phyloP scores from a whole-genome alignment of 345 rosid species.

The Hirschfeldia incana region DNA sequence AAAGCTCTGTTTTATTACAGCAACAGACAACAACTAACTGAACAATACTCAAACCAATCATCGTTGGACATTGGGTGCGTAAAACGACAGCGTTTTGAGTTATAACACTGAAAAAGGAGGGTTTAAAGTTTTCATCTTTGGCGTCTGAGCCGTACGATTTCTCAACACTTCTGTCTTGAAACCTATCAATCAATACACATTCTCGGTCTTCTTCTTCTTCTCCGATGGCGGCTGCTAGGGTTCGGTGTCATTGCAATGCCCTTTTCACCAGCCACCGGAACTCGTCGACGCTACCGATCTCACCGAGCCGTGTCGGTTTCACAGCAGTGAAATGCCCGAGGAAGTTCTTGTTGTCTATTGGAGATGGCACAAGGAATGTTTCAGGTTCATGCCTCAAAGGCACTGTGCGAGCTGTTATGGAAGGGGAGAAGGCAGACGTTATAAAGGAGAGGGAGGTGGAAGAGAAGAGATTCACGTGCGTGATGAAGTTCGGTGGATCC shows the following conservation, averaged over 20 bases:
- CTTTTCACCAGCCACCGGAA: constrained; percentile 25
- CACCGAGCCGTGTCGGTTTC: constrained; percentile 32
- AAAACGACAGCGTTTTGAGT: constrained; percentile 21
- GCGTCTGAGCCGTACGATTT: constrained; percentile 22
- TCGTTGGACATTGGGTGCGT: not conserved
- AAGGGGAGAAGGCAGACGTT: constrained; percentile 34
- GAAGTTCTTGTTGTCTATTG: constrained; percentile 22
- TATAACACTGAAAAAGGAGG: not conserved
- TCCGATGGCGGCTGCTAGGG: constrained; percentile 43
- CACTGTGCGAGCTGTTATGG: constrained; percentile 32
- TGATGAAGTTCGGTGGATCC: constrained; percentile 98
- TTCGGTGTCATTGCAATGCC: constrained; percentile 37
- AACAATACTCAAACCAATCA: constrained; percentile 2
- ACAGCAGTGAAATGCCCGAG: not conserved
- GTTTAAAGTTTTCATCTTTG: constrained; percentile 28
- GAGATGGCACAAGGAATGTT: constrained; percentile 33
- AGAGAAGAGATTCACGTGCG: constrained; percentile 63
- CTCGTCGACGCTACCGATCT: constrained; percentile 36
- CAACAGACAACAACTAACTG: constrained; percentile 6
- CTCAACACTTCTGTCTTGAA: constrained; percentile 7
- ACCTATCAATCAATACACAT: constrained; percentile 19
- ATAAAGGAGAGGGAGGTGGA: constrained; percentile 11
- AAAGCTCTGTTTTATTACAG: not conserved
- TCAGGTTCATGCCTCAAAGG: constrained; percentile 16
- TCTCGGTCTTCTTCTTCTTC: not conserved